These are phyloP conservation scores for Chenopodium album DNA, from an alignment of 148 eudicot genomes.

Conservation along the genomic window DNA sequence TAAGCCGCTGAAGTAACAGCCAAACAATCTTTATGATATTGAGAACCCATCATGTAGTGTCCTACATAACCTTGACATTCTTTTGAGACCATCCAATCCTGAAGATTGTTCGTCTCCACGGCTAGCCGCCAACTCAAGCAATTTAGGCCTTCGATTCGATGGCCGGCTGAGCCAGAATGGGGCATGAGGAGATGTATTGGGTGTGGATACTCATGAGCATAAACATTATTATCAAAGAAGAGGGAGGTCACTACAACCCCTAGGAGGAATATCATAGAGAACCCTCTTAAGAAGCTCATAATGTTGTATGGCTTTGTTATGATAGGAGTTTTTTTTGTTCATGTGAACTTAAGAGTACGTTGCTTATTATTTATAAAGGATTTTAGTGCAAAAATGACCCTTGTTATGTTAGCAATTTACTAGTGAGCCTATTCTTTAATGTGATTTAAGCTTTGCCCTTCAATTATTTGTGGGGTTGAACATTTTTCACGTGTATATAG, in stretches of 20 bases:
- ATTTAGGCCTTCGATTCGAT: conserved; percentile 30
- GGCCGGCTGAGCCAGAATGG: conserved; percentile 39
- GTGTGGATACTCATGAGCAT: conserved; percentile 15
- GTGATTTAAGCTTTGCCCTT: no score
- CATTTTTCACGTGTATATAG: no score
- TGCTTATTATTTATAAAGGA: no score
- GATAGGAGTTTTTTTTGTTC: no score
- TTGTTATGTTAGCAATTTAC: no score
- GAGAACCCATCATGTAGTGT: conserved; percentile 56
- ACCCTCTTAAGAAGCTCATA: not conserved
- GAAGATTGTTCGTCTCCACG: conserved; percentile 56
- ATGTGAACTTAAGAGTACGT: no score
- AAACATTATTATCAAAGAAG: not conserved
- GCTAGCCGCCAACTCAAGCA: conserved; percentile 69
- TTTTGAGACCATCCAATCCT: conserved; percentile 38
- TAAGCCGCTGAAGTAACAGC: conserved; percentile 37
- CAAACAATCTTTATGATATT: conserved; percentile 45
- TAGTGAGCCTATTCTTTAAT: no score
- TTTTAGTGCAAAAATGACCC: no score
- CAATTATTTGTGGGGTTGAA: no score
- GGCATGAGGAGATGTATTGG: conserved; percentile 44
- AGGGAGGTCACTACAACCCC: not conserved
- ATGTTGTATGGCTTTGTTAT: not conserved
- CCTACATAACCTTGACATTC: conserved; percentile 53
- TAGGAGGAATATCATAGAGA: not conserved